Evolutionary conservation across 2,329 filamentous ascomycete genomes (phyloP).

Genomic region (Fusarium coffeatum): DNA sequence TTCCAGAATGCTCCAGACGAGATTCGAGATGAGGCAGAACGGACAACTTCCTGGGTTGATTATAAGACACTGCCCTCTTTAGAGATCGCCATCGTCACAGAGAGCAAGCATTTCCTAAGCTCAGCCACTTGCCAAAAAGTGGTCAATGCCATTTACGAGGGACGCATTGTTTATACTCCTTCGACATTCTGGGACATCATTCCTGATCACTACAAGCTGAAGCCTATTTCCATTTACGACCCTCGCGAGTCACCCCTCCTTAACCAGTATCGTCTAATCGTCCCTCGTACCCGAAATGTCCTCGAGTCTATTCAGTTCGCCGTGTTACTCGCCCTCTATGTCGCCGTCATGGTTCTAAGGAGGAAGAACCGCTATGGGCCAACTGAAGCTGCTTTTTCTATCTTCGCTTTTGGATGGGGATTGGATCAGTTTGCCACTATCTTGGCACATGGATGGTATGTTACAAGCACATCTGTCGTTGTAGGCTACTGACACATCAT

Average conservation of each 20-base stretch:
- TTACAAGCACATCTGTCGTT: background rate
- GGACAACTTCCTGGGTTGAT: slow-evolving; percentile 60
- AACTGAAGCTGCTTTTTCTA: slow-evolving; percentile 73
- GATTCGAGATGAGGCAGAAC: slow-evolving; percentile 68
- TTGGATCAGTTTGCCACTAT: slow-evolving; percentile 82
- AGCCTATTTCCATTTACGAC: slow-evolving; percentile 84
- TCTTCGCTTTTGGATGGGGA: slow-evolving; percentile 83
- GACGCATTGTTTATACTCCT: slow-evolving; percentile 83
- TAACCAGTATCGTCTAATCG: slow-evolving; percentile 87
- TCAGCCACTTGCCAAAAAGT: slow-evolving; percentile 84
- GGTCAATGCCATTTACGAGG: slow-evolving; percentile 84
- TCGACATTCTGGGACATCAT: slow-evolving; percentile 85
- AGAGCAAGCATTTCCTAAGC: slow-evolving; percentile 82
- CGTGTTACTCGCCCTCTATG: slow-evolving; percentile 74
- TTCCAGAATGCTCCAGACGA: slow-evolving; percentile 83
- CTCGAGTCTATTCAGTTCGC: slow-evolving; percentile 81
- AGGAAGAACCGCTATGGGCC: slow-evolving; percentile 66
- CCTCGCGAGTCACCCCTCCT: slow-evolving; percentile 79
- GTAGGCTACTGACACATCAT: slow-evolving; percentile 5
- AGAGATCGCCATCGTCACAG: slow-evolving; percentile 84
- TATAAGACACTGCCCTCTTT: slow-evolving; percentile 77
- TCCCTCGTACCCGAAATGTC: slow-evolving; percentile 80
- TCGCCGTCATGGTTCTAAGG: slow-evolving; percentile 77
- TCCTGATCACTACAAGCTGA: slow-evolving; percentile 86
- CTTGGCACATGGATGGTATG: slow-evolving; percentile 75